These are phyloP conservation scores for Cicer pinnatifidum DNA, from an alignment of 306 rosid species.

Conservation along the genomic window DNA sequence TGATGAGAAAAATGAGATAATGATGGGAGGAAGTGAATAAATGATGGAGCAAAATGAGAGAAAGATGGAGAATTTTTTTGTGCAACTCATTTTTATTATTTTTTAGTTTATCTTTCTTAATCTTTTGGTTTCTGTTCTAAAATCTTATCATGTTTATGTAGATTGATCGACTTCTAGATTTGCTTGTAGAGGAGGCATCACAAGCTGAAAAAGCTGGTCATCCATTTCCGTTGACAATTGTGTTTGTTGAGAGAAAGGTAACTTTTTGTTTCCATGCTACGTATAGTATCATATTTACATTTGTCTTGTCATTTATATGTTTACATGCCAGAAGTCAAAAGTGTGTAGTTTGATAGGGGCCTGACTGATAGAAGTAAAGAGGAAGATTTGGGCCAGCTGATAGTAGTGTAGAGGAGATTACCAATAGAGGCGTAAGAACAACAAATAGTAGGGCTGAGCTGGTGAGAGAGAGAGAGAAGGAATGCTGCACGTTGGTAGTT, in stretches of 20 bases:
- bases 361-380: background rate
- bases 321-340: slow-evolving; percentile 24
- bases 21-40: slow-evolving; percentile 1
- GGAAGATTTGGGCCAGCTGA: background rate
- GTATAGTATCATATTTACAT: slow-evolving; percentile 26
- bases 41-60: background rate
- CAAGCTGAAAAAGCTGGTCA: slow-evolving; percentile 72
- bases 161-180: slow-evolving; percentile 78
- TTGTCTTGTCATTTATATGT: slow-evolving; percentile 21
- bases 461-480: background rate
- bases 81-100: background rate
- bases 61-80: background rate
- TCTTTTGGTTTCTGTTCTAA: slow-evolving; percentile 41
- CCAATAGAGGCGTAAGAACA: background rate
- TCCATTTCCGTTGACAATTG: slow-evolving; percentile 77
- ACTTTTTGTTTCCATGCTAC: slow-evolving; percentile 11
- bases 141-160: slow-evolving; percentile 45
- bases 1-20: background rate
- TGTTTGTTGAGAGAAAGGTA: slow-evolving; percentile 93
- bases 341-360: slow-evolving; percentile 13
- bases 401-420: too few relatives aligned
- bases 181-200: slow-evolving; percentile 82
- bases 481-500: background rate
- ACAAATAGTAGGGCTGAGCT: background rate
- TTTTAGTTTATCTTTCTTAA: background rate